These are phyloP conservation scores for Chrysosporium keratinophilum DNA, from an alignment of 2,329 filamentous ascomycete species.

Conservation along the genomic window DNA sequence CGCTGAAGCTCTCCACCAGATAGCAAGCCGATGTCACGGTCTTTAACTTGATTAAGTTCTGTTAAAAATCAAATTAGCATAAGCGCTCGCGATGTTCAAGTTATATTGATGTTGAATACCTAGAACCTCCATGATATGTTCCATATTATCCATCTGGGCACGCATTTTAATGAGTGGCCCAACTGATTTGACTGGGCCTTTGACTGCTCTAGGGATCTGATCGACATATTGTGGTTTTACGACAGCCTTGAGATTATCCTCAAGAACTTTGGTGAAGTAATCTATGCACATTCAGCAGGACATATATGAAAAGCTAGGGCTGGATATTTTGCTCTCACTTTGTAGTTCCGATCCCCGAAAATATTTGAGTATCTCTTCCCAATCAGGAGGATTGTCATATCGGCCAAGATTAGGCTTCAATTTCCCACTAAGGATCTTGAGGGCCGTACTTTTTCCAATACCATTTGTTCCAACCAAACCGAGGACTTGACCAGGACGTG, in stretches of 20 bases:
- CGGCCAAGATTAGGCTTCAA: conserved; percentile 94
- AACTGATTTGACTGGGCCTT: conserved; percentile 68
- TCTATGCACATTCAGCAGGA: conserved; percentile 37
- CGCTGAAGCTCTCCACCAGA: conserved; percentile 97
- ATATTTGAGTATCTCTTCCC: conserved; percentile 98
- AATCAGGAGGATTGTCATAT: conserved; percentile 94
- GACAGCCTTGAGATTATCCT: conserved; percentile 93
- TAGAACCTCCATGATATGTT: conserved; percentile 72
- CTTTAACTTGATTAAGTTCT: conserved; percentile 80
- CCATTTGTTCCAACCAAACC: conserved; percentile 98
- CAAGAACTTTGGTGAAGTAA: conserved; percentile 97
- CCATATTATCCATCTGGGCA: conserved; percentile 63
- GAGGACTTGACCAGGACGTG: conserved; percentile 85
- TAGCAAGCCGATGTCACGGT: conserved; percentile 79
- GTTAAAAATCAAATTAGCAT: conserved; percentile 5
- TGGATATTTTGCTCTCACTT: conserved; percentile 49
- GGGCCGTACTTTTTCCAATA: conserved; percentile 99
- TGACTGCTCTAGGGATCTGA: conserved; percentile 89
- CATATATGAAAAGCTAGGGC: not conserved
- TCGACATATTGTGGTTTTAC: conserved; percentile 99
- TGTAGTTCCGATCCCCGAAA: conserved; percentile 96
- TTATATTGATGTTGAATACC: conserved; percentile 32
- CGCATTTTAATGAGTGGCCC: conserved; percentile 66
- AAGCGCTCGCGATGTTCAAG: not conserved
- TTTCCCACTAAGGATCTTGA: conserved; percentile 98